A percentile compares a stretch with the other conserved stretches of the same genome.
phyloP scores from a whole-genome alignment of 2,329 filamentous ascomycete species.

The Clonostachys chloroleuca region DNA sequence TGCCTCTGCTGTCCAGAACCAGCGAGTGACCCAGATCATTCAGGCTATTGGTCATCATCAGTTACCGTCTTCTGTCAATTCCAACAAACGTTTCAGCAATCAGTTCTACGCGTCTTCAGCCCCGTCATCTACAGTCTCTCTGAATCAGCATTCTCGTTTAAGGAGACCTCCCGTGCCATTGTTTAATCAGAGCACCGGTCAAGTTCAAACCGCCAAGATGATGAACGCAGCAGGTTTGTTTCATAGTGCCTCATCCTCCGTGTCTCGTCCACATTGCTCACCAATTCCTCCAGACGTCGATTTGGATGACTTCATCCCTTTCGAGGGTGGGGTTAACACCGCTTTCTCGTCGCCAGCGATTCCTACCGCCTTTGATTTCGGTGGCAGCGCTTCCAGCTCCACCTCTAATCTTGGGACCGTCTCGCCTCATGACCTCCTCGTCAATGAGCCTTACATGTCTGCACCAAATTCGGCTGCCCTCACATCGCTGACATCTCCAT shows the following conservation, averaged over 20 bases:
- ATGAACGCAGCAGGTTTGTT: conserved; percentile 36
- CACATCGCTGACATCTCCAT: conserved; percentile 82
- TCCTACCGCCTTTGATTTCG: conserved; percentile 45
- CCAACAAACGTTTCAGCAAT: conserved; percentile 52
- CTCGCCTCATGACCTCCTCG: conserved; percentile 76
- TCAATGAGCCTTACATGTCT: conserved; percentile 66
- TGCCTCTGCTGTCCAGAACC: conserved; percentile 43
- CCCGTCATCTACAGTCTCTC: conserved; percentile 52
- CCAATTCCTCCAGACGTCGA: conserved; percentile 36
- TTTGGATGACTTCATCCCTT: conserved; percentile 53
- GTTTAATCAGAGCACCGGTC: conserved; percentile 57
- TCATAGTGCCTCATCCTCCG: neutral
- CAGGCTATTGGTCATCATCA: conserved; percentile 49
- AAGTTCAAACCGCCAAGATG: conserved; percentile 37
- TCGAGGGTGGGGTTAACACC: conserved; percentile 46
- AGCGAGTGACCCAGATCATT: conserved; percentile 55
- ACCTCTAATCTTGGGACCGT: conserved; percentile 63
- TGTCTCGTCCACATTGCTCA: too few species aligned
- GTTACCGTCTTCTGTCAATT: conserved; percentile 48
- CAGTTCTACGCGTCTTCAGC: conserved; percentile 67
- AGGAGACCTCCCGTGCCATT: conserved; percentile 67
- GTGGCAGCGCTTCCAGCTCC: conserved; percentile 40
- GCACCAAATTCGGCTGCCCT: conserved; percentile 78
- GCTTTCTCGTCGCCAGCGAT: conserved; percentile 51
- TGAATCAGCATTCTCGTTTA: conserved; percentile 48